phyloP scores from a whole-genome alignment of 106 monocot species.

The Dendrobium catenatum region DNA sequence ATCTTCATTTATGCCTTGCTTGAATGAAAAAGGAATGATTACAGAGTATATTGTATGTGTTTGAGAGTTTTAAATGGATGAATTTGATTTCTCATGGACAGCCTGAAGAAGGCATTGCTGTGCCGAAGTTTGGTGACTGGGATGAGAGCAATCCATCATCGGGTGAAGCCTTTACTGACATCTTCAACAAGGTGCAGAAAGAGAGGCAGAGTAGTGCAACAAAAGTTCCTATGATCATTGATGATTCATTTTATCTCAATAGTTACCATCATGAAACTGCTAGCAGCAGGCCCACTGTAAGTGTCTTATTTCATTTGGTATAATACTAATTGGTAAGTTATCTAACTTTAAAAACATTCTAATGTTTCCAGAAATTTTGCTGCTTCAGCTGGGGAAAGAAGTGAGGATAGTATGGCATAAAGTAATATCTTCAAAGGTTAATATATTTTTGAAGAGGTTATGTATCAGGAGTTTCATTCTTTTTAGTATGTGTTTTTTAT shows the following conservation, averaged over 20 bases:
- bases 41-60: not conserved
- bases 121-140: constrained; percentile 86
- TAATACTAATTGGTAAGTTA: not conserved
- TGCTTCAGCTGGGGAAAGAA: constrained; percentile 6
- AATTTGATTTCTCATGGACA: constrained; percentile 16
- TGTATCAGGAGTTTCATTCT: too few relatives aligned
- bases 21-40: not conserved
- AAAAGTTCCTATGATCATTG: constrained; percentile 25
- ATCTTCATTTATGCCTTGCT: not conserved
- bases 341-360: not conserved
- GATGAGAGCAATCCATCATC: constrained; percentile 54
- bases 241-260: constrained; percentile 12
- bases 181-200: constrained; percentile 60
- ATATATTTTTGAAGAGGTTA: too few relatives aligned
- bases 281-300: constrained; percentile 21
- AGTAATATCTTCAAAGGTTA: too few relatives aligned
- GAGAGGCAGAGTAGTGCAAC: constrained; percentile 49
- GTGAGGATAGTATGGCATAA: not conserved
- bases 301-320: not conserved
- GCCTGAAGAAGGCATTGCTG: constrained; percentile 39
- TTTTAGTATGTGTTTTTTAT: too few relatives aligned
- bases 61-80: not conserved
- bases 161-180: constrained; percentile 51
- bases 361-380: not conserved
- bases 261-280: not conserved